phyloP scores from a whole-genome alignment of 352 stramenopile genomes.

The Pythium rhizo-oryzae region DNA sequence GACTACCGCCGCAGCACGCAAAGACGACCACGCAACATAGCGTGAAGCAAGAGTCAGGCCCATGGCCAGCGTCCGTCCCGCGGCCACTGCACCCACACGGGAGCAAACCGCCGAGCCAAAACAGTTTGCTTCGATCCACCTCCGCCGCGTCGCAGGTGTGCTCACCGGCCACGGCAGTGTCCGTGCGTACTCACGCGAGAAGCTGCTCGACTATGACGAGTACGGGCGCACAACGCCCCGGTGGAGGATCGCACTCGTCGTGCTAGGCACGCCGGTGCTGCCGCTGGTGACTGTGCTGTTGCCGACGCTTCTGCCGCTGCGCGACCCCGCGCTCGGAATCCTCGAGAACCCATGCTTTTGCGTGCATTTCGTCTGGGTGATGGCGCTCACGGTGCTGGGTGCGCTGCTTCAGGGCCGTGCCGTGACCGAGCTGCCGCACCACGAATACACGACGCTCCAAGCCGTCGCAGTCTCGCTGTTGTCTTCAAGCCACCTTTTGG shows the following conservation, averaged over 20 bases:
- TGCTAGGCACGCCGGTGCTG: not conserved
- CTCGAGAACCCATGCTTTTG: constrained; percentile 7
- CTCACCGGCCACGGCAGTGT: too few relatives aligned
- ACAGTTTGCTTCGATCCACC: too few relatives aligned
- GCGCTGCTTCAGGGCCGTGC: not conserved
- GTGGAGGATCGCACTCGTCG: not conserved
- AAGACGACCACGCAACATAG: too few relatives aligned
- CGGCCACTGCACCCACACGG: too few relatives aligned
- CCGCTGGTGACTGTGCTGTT: not conserved
- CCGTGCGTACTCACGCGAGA: not conserved
- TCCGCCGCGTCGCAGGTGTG: too few relatives aligned
- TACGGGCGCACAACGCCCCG: not conserved
- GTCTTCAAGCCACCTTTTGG: not conserved
- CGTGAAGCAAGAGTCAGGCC: too few relatives aligned
- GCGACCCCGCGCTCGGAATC: constrained; percentile 8
- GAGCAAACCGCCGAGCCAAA: too few relatives aligned
- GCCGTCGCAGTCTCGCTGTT: not conserved
- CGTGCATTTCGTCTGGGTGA: constrained; percentile 5
- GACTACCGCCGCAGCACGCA: too few relatives aligned
- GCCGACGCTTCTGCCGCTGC: constrained; percentile 7
- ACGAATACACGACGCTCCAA: constrained; percentile 1
- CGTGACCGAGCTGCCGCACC: not conserved
- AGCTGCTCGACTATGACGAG: constrained; percentile 7
- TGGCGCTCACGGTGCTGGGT: constrained; percentile 7
- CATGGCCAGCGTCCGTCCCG: too few relatives aligned